Evolutionary conservation across 495 filamentous ascomycete species (phyloP), one percentile per base, ranked within the genome.

Genomic region (Xylaria venustula): DNA sequence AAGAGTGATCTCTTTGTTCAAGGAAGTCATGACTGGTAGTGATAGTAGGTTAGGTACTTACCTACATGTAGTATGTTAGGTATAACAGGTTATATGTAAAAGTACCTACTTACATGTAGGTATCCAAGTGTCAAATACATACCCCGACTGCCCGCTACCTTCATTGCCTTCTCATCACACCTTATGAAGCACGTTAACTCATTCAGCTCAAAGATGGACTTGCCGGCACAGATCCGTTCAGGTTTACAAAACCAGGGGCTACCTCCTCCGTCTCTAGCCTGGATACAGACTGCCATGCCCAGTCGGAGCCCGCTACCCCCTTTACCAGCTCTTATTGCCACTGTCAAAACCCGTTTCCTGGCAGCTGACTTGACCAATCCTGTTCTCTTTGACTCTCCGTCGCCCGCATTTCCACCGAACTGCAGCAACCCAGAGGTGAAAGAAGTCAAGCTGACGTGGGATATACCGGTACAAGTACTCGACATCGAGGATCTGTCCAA

Each of bases 401-500:
- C 77, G 3, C 78, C 79, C 47, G 69, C 81, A 15, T 80, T 95
- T 19, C 90, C 92, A 0, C 34, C 75, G 11, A 76, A 87, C 46
- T 71, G 87, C 11, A 74, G 74, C 55, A 75, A 85, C 61, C 62
- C 61, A 0, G 71, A 75, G 2, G 67, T 83, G 3, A 78, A 81
- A 60, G 82, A 90, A 57, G 72, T 79, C 14, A 73, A 71, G 0
- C 73, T 96, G 0, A 37, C 73, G 0, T 80, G 79, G 0, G 80
- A 90, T 19, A 79, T 93, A 7, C 79, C 86, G 0, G 87, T 94
- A 6, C 94, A 98, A 70, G 85, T 97, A 0, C 72, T 96, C 0
- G 91, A 91, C 47, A 81, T 97, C 17, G 89, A 93, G 66, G 92
- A 97, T 67, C 79, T 98, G 41, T 82, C 86, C 14, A 82, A 81